Base-by-base conservation (phyloP, 169 alveolate species). In the Plasmodium relictum region DNA sequence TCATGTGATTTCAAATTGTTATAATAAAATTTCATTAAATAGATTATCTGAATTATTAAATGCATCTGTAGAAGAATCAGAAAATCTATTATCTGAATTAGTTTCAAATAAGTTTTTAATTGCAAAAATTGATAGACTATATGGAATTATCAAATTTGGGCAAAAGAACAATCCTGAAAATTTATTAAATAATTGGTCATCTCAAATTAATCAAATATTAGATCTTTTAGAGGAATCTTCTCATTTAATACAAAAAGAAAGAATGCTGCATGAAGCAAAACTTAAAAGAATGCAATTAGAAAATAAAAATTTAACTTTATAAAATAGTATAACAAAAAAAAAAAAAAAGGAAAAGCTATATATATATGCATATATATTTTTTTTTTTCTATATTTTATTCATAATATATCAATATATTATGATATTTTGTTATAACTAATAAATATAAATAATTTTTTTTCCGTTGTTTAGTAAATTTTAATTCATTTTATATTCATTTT, bases 41-140 rank as follows among this genome's bases (percentile, higher is more conserved):
- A 88, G 96, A 31, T 80, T 94, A 50, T 26, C 94, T 12, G 90
- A 88, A 14, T 73, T 93, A 10, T 26, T 88, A 20, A 71, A 80
- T 54, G 59, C 93, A 52, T 37, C 74, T 48, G 41, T 87, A 8
- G 94, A 93, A 16, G 96, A 92, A 52, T 24, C 92, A n/a, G 70
- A 63, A 54, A 59, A 45, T 44, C 88, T 92, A 26, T 74, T 94
- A 24, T 90, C 93, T 24, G 94, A 91, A 12, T 37, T 94, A 89
- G 96, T 94, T 62, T 78, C 92, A 48, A 73, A 26, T 41, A 89
- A 92, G 65, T 78, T 74, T 37, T 54, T 94, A 50, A 58, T 61
- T 73, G 94, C 96, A 12, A 93, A 92, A 50, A 94, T 94, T 48
- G 93, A 94, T 76, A 88, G 96, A 54, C 92, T 93, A 18, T 70